phyloP scores from a whole-genome alignment of 306 rosid genomes.

The Inga oerstediana region DNA sequence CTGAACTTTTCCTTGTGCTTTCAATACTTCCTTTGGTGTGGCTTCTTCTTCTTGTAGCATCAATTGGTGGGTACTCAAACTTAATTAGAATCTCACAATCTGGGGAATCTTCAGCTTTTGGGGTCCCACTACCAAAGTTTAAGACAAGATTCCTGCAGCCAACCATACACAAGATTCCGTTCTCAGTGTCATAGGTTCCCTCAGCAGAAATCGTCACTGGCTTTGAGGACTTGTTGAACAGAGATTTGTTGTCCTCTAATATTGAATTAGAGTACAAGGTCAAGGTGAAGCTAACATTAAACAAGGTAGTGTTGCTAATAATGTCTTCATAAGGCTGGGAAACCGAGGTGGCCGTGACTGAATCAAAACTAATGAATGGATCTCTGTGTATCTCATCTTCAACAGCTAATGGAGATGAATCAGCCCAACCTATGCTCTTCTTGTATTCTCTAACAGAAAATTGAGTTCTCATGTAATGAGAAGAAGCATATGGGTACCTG shows the following conservation, averaged over 20 bases:
- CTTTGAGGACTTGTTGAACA: conserved; percentile 2
- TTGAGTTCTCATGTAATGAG: conserved; percentile 41
- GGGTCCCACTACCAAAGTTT: neutral
- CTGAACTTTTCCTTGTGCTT: conserved; percentile 40
- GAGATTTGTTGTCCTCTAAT: neutral
- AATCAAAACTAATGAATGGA: neutral
- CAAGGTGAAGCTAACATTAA: conserved; percentile 42
- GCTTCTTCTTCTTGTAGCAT: neutral
- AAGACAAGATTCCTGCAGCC: conserved; percentile 45
- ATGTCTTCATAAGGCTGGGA: neutral
- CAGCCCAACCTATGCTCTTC: conserved; percentile 33
- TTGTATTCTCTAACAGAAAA: conserved; percentile 30
- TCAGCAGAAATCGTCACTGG: conserved; percentile 40
- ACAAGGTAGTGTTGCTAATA: neutral
- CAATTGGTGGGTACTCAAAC: conserved; percentile 38
- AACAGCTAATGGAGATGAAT: conserved; percentile 42
- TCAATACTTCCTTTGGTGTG: conserved; percentile 43
- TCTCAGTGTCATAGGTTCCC: conserved; percentile 47
- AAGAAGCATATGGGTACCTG: conserved; percentile 27
- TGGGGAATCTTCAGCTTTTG: conserved; percentile 8
- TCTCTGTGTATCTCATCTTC: conserved; percentile 20
- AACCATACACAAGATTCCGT: conserved; percentile 60
- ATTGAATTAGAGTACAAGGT: neutral
- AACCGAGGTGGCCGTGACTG: neutral
- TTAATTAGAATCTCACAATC: conserved; percentile 52